Base-by-base conservation (phyloP, 2,329 filamentous ascomycete species). In the Aureobasidium zeae region DNA sequence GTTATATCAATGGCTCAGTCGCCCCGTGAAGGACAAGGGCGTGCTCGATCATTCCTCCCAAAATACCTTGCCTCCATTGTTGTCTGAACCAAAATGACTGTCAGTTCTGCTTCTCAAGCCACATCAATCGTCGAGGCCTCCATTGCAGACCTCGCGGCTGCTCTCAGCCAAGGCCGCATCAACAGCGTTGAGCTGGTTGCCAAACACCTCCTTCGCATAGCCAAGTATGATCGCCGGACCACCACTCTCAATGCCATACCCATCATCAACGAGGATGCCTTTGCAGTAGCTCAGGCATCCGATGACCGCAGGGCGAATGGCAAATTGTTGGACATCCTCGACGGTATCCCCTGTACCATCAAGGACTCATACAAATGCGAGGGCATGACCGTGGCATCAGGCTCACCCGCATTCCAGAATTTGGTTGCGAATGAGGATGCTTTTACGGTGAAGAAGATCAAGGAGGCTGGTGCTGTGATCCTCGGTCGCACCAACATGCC, bases 401-500 rank as follows among this genome's bases (percentile, higher is more conserved):
- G 73, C 1, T 77, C 73, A 0, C 71, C 71, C 2, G 75, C 74
- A 0, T 73, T 79, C 43, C 52, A 65, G 22, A 53, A 68, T 6
- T 53, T 79, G 0, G 51, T 70, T 2, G 66, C 75, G 0, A 69
- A 63, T 6, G 65, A 72, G 32, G 73, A 79, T 53, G 71, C 73
- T 1, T 69, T 69, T 3, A 67, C 69, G 5, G 72, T 73, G 0
- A 51, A 63, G 9, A 57, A 60, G 8, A 58, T 79, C 5, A 62
- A 67, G 3, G 59, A 65, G 20, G 69, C 71, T 1, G 73, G 73
- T 1, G 71, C 66, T 0, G 59, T 76, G 1, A 55, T 74, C 15
- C 59, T 76, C 0, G 76, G 75, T 0, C 66, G 69, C 32, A 76
- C 75, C 0, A 79, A 78, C 45, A 75, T 77, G 68, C 74, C 71